Evolutionary conservation across 2,329 filamentous ascomycete species (phyloP), one percentile per base, ranked within the genome.

Genomic region (Monosporascus sp.): DNA sequence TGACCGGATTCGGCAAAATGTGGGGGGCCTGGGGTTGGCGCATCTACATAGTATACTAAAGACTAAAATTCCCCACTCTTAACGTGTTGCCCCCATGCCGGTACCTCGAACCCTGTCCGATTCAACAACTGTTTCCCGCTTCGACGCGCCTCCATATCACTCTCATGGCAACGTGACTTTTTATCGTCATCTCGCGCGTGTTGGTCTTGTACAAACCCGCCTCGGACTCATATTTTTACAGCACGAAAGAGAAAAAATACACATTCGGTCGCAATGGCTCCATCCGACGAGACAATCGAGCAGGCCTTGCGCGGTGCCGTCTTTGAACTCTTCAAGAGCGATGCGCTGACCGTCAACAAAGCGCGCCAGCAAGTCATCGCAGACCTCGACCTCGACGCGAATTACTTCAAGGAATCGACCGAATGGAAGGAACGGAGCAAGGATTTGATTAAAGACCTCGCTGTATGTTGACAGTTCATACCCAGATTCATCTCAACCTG

Each of bases 361-460:
- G 75, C 84, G 51, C 81, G 84, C 52, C 75, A 78, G 55, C 71
- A 70, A 45, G 77, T 74, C 2, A 80, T 83, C 55, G 67, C 77
- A 31, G 67, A 77, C 44, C 67, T 81, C 1, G 68, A 64, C 1
- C 72, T 86, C 2, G 73, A 77, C 0, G 67, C 74, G 1, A 78
- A 74, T 0, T 83, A 84, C 56, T 77, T 86, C 49, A 69, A 70
- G 15, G 58, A 26, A 14, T 22, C 63, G 2, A 68, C 58, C 0
- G 68, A 76, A 17, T 86, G 84, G 84, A 85, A 86, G 64, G 65
- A 70, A 5, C 77, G 73, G 58, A 85, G 81, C 65, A 86, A 85
- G 61, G 64, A 67, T 1, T 61, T 85, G n/a, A 83, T 86, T 57
- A 78, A 78, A 50, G 68, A 70, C 18, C 70, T 74, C 48, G 75